phyloP scores from a whole-genome alignment of 2,329 filamentous ascomycete genomes.

The Cordyceps tenuipes region DNA sequence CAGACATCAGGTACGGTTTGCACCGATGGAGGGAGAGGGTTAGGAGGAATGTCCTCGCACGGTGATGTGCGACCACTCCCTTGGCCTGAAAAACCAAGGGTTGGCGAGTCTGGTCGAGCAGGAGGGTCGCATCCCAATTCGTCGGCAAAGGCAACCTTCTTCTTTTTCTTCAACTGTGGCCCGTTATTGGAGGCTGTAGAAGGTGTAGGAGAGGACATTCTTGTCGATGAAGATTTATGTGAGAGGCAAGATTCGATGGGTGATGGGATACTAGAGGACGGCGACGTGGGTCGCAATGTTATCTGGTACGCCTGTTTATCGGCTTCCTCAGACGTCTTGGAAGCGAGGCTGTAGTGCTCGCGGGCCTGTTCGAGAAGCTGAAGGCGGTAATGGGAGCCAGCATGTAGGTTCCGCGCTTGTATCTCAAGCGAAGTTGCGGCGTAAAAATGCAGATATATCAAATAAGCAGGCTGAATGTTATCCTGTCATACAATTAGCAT shows the following conservation, averaged over 20 bases:
- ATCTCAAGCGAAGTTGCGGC: constrained; percentile 52
- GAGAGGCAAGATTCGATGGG: constrained; percentile 40
- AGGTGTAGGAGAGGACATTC: constrained; percentile 38
- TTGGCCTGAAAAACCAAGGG: constrained; percentile 44
- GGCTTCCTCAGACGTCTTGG: constrained; percentile 35
- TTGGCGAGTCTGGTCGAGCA: constrained; percentile 52
- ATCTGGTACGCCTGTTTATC: constrained; percentile 34
- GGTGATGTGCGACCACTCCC: constrained; percentile 9
- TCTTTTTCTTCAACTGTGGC: constrained; percentile 25
- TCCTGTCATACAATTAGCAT: constrained; percentile 17
- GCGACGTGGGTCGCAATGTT: constrained; percentile 31
- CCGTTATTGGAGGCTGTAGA: constrained; percentile 32
- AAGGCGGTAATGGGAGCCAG: constrained; percentile 36
- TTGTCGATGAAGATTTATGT: constrained; percentile 33
- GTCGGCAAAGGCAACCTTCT: constrained; percentile 31
- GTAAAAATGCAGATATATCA: constrained; percentile 54
- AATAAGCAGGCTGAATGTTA: constrained; percentile 42
- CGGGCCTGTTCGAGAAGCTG: constrained; percentile 44
- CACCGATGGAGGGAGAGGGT: not conserved
- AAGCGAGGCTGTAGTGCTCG: constrained; percentile 42
- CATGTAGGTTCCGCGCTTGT: constrained; percentile 41
- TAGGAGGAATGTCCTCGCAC: constrained; percentile 6
- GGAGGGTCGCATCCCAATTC: constrained; percentile 33
- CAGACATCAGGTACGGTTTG: constrained; percentile 6
- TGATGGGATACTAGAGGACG: constrained; percentile 34